Percentiles rank a stretch among this genome's conserved stretches.
phyloP scores from a whole-genome alignment of 805 yeast genomes.

The Metschnikowia noctiluminum region DNA sequence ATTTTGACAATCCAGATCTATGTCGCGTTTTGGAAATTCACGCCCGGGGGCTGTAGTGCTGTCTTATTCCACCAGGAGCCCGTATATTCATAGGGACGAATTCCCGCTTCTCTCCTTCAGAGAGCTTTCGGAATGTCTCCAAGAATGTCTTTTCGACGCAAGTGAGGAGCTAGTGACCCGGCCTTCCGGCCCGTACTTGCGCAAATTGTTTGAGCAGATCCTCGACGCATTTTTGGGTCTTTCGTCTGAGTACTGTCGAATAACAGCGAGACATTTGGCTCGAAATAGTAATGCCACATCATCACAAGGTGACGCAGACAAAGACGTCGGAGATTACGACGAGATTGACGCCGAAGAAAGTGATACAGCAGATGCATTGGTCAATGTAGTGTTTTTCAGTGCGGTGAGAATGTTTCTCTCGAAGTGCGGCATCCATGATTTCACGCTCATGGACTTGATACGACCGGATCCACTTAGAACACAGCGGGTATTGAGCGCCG shows the following conservation, averaged over 20 bases:
- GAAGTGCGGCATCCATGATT: conserved; percentile 76
- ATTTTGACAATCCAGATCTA: neutral
- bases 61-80: conserved; percentile 1
- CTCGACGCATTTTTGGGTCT: conserved; percentile 59
- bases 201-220: conserved; percentile 55
- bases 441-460: conserved; percentile 66
- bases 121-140: conserved; percentile 57
- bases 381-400: conserved; percentile 53
- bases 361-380: conserved; percentile 22
- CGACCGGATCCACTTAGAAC: conserved; percentile 73
- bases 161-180: conserved; percentile 55
- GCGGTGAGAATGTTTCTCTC: conserved; percentile 60
- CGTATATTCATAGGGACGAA: conserved; percentile 33
- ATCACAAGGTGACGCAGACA: neutral
- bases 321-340: neutral
- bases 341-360: conserved; percentile 2
- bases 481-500: conserved; percentile 69
- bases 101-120: conserved; percentile 61
- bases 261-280: conserved; percentile 22
- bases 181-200: conserved; percentile 57
- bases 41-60: conserved; percentile 1
- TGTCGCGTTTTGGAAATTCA: neutral
- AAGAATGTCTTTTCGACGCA: conserved; percentile 58
- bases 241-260: conserved; percentile 24
- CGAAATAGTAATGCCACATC: conserved; percentile 6